Conservation (phyloP, 352 stramenopile genomes). For the Globisporangium polare region DNA sequence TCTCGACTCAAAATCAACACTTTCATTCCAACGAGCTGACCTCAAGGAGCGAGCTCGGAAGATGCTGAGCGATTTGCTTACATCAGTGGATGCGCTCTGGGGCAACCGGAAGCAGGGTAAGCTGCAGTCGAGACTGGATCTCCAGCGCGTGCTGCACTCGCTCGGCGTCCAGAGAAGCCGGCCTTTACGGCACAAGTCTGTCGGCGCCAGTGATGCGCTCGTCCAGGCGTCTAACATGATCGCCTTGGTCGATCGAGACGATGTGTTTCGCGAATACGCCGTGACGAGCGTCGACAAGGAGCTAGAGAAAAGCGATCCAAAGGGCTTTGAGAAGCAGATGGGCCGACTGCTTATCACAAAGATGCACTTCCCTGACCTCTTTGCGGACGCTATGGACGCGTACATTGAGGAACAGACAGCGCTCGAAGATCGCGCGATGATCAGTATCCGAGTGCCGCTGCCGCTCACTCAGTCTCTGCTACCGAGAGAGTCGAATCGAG, state of each 20-base stretch:
- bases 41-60: conserved; percentile 1
- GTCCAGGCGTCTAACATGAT: neutral
- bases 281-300: neutral
- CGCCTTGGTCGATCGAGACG: neutral
- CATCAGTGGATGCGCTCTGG: conserved; percentile 33
- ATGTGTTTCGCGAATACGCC: conserved; percentile 1
- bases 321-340: conserved; percentile 15
- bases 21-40: neutral
- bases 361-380: conserved; percentile 26
- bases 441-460: neutral
- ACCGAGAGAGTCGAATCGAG: neutral
- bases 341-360: conserved; percentile 34
- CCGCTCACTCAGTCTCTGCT: neutral
- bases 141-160: conserved; percentile 16
- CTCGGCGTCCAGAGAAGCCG: conserved; percentile 13
- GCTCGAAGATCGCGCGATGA: neutral
- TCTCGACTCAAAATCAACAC: neutral
- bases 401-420: conserved; percentile 14
- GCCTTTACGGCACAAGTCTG: conserved; percentile 7
- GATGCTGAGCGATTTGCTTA: conserved; percentile 10
- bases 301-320: neutral
- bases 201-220: neutral
- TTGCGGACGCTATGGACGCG: conserved; percentile 16
- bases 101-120: conserved; percentile 39
- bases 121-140: conserved; percentile 17